Conservation (phyloP, 805 yeast species). For the Candida argentea region DNA sequence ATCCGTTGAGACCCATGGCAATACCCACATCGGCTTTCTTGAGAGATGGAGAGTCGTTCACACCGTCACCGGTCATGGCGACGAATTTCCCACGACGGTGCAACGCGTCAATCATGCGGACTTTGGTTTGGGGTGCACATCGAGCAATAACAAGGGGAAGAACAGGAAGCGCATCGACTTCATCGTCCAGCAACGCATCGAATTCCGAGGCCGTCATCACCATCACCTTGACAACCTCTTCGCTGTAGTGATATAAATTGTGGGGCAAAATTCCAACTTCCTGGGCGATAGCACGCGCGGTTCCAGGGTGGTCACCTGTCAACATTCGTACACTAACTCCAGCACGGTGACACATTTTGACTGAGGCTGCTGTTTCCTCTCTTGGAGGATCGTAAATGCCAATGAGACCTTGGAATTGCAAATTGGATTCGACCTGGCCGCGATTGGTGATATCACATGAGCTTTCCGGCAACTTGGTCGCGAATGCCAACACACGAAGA, state of each 20-base stretch:
- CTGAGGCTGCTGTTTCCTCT: constrained; percentile 55
- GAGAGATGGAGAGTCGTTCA: constrained; percentile 70
- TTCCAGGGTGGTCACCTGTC: constrained; percentile 74
- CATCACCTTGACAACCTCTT: constrained; percentile 42
- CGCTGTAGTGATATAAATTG: constrained; percentile 45
- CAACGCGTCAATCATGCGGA: constrained; percentile 31
- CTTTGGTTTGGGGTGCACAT: constrained; percentile 33
- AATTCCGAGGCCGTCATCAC: constrained; percentile 29
- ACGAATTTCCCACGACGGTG: constrained; percentile 27
- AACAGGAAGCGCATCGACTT: constrained; percentile 26
- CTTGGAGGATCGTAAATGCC: constrained; percentile 82
- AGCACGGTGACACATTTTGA: constrained; percentile 57
- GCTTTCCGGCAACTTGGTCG: constrained; percentile 26
- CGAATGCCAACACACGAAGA: constrained; percentile 51
- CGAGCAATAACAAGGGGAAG: constrained; percentile 31
- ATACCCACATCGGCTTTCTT: constrained; percentile 74
- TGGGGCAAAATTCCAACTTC: constrained; percentile 65
- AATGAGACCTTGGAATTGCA: constrained; percentile 55
- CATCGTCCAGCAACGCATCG: constrained; percentile 20
- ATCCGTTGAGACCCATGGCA: constrained; percentile 72
- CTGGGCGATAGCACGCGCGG: constrained; percentile 71
- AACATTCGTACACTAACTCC: constrained; percentile 76
- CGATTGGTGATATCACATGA: constrained; percentile 14
- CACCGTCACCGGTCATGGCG: constrained; percentile 54
- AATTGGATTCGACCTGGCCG: constrained; percentile 37